Conservation (phyloP, 352 stramenopile species). For the Peronospora belbahrii region DNA sequence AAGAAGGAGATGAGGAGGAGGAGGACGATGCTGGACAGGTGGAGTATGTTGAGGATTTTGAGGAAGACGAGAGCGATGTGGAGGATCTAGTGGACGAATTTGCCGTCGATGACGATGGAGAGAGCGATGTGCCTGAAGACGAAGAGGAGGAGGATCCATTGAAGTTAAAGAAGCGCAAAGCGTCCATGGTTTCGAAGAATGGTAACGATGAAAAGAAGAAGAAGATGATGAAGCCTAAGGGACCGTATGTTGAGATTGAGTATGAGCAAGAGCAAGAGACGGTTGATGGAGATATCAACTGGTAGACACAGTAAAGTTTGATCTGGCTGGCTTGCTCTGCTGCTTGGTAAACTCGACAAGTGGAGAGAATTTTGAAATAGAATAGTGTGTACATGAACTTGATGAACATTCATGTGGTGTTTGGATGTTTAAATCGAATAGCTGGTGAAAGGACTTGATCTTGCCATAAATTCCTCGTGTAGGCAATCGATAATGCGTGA, state of each 20-base stretch:
- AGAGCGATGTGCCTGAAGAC: slow-evolving; percentile 30
- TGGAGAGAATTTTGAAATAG: slow-evolving; percentile 25
- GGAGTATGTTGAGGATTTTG: slow-evolving; percentile 84
- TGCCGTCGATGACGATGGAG: slow-evolving; percentile 46
- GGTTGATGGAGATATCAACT: slow-evolving; percentile 35
- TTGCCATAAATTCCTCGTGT: too few species aligned
- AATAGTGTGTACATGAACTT: slow-evolving; percentile 28
- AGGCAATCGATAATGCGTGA: too few species aligned
- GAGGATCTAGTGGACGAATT: slow-evolving; percentile 75
- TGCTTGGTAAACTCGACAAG: slow-evolving; percentile 8
- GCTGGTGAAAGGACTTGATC: too few species aligned
- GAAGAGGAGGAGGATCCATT: slow-evolving; percentile 48
- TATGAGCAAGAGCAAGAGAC: slow-evolving; percentile 77
- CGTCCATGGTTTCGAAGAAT: slow-evolving; percentile 27
- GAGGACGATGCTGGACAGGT: slow-evolving; percentile 42
- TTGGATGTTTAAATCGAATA: too few species aligned
- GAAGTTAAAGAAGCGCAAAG: slow-evolving; percentile 62
- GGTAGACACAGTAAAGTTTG: slow-evolving; percentile 27
- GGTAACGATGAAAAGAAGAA: slow-evolving; percentile 18
- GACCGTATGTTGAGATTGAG: slow-evolving; percentile 81
- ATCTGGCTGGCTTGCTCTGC: background rate
- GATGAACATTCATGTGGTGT: background rate
- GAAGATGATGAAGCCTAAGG: slow-evolving; percentile 67
- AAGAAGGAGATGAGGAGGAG: slow-evolving; percentile 35
- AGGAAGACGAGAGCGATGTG: slow-evolving; percentile 91